Conservation (phyloP, 2,329 filamentous ascomycete genomes). For the Ophiostoma ulmi region DNA sequence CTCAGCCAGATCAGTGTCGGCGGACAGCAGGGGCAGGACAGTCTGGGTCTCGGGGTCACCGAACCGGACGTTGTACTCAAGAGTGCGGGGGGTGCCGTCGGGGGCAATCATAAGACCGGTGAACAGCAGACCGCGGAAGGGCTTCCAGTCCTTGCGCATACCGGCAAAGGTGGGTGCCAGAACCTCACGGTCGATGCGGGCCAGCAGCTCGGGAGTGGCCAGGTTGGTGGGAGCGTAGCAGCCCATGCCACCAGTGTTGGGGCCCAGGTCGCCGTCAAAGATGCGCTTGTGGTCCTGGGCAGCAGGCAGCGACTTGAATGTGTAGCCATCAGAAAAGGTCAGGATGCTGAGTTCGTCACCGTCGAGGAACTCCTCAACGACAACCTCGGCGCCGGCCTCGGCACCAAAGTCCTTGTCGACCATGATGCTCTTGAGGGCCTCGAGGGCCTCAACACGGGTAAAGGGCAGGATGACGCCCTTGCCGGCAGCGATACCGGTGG, state of each 20-base stretch:
- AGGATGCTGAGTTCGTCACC: constrained; percentile 91
- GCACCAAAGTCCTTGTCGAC: constrained; percentile 76
- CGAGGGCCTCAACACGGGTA: constrained; percentile 74
- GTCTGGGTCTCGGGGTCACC: constrained; percentile 91
- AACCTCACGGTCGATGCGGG: constrained; percentile 71
- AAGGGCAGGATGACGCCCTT: constrained; percentile 91
- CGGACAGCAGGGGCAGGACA: constrained; percentile 68
- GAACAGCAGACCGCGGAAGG: constrained; percentile 71
- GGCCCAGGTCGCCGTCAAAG: constrained; percentile 80
- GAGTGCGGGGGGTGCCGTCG: constrained; percentile 64
- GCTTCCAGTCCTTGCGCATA: constrained; percentile 74
- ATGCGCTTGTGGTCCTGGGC: constrained; percentile 97
- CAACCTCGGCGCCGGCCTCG: constrained; percentile 76
- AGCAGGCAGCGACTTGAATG: constrained; percentile 75
- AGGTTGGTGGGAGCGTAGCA: constrained; percentile 90
- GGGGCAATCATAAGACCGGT: constrained; percentile 92
- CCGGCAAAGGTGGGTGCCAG: constrained; percentile 86
- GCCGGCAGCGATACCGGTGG: constrained; percentile 82
- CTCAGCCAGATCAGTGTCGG: constrained; percentile 77
- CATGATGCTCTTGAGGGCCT: constrained; percentile 86
- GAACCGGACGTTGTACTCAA: constrained; percentile 92
- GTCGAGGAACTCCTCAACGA: constrained; percentile 88
- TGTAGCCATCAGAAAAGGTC: constrained; percentile 84
- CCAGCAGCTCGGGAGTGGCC: constrained; percentile 68
- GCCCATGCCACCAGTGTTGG: constrained; percentile 97